Evolutionary conservation across 2,329 filamentous ascomycete genomes (phyloP), one percentile per base, ranked within the genome.

Genomic region (Paramyrothecium sp.): DNA sequence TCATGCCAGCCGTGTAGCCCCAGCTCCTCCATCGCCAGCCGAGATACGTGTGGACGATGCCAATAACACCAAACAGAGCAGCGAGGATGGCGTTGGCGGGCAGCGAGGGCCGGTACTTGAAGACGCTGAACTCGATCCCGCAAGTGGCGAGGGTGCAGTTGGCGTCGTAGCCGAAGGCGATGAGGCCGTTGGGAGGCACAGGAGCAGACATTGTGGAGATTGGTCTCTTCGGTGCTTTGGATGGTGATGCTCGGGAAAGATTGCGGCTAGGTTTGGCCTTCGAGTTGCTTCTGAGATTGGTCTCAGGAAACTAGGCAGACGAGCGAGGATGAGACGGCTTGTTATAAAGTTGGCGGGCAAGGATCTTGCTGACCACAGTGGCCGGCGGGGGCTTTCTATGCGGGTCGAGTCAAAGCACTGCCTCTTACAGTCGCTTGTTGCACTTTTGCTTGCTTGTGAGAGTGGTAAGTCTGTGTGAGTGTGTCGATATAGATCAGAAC

Each of bases 41-140:
- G n/a, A 81, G 70, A 49, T 69, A 71, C 41, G 70, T 50, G 57
- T 84, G 81, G n/a, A 75, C 58, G 19, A 72, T 22, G 19, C 69
- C 70, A 20, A 78, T 50, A 44, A 80, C 33, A 51, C 63, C 68
- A 64, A 86, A 88, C 41, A 87, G 61, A 38, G 69, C 78, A 2
- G 80, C 59, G 63, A 85, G 84, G 51, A 76, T 58, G 50, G 74
- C 70, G 65, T 88, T 88, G 58, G 81, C 81, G 11, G 71, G 69
- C 2, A 87, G 69, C 26, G 75, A 75, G 26, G 87, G 79, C 33
- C 77, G 74, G 69, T 87, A 89, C 54, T 73, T 65, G 67, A 86
- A 83, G 61, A 83, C 73, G 65, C 75, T 80, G 66, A 66, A 73
- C 55, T 79, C 73, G 44, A 80, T 61, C 3, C 75, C 74, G 64